Percentiles rank a stretch among this genome's conserved stretches.
phyloP scores from a whole-genome alignment of 805 yeast genomes.

The Wickerhamiella azymoides region DNA sequence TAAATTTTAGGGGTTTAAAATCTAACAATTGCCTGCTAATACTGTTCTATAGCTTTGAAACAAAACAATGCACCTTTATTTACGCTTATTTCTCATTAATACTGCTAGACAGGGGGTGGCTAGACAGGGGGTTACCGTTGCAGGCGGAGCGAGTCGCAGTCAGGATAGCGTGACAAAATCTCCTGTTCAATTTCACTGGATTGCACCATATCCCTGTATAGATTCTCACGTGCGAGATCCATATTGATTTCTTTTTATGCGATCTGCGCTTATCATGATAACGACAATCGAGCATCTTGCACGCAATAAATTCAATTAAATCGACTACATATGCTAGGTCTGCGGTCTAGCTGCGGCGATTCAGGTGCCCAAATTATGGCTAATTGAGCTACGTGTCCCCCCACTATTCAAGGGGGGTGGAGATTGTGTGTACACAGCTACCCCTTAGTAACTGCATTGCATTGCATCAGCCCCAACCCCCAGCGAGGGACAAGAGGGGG shows the following conservation, averaged over 20 bases:
- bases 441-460: not conserved
- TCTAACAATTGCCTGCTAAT: not conserved
- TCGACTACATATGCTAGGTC: no score
- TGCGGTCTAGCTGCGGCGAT: no score
- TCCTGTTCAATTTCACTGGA: not conserved
- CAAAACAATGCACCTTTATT: no score
- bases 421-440: not conserved
- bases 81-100: no score
- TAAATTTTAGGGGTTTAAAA: no score
- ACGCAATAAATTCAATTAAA: not conserved
- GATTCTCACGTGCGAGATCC: not conserved
- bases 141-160: no score
- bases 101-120: no score
- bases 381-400: not conserved
- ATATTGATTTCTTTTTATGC: not conserved
- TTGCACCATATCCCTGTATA: not conserved
- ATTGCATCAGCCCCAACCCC: not conserved
- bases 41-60: no score
- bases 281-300: not conserved
- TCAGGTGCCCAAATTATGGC: no score
- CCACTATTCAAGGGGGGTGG: not conserved
- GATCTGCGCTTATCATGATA: not conserved
- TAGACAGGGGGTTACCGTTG: no score
- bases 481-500: no score
- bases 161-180: no score